Base-by-base conservation (phyloP, 2,329 filamentous ascomycete species). In the Sordariomycetes sp. region DNA sequence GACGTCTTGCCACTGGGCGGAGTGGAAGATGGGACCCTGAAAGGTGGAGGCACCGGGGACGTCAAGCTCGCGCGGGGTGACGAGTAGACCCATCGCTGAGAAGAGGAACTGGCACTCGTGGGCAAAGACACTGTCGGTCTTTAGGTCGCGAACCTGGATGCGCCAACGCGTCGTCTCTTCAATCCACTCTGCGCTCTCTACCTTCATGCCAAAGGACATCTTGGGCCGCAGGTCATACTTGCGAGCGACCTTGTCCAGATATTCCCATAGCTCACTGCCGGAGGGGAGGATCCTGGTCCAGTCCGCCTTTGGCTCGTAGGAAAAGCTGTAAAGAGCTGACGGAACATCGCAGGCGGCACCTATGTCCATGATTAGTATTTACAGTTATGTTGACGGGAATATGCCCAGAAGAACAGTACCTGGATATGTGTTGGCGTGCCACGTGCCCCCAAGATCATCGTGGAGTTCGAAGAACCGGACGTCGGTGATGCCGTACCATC, bases 361-460 rank as follows among this genome's bases (percentile, higher is more conserved):
- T 67, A 25, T n/a, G 58, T 10, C 53, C 15, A 5, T 52, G 22
- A n/a, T 32, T 32, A 32, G 28, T 32, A 32, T n/a, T n/a, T n/a
- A n/a, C n/a, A n/a, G n/a, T n/a, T n/a, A n/a, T n/a, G n/a, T n/a
- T n/a, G n/a, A n/a, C n/a, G n/a, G n/a, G n/a, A n/a, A n/a, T n/a
- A n/a, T n/a, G n/a, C n/a, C n/a, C n/a, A n/a, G 15, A 24, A 12
- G 32, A 32, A 53, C 42, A 36, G 45, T 68, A 65, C 78, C 78
- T 10, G 79, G 82, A 65, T 86, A 86, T 35, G 74, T 71, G 64
- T 85, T 86, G 52, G 76, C 76, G 67, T 75, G 76, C 84, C 84
- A 87, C 1, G 82, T 85, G 8, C 84, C 84, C 35, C 83, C 83
- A 51, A 85, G 72, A 2, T 76, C 75, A 3, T 72, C 68, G 60